These are phyloP conservation scores for Colletotrichum australisinense DNA, from an alignment of 2,329 filamentous ascomycete genomes.

Conservation along the genomic window DNA sequence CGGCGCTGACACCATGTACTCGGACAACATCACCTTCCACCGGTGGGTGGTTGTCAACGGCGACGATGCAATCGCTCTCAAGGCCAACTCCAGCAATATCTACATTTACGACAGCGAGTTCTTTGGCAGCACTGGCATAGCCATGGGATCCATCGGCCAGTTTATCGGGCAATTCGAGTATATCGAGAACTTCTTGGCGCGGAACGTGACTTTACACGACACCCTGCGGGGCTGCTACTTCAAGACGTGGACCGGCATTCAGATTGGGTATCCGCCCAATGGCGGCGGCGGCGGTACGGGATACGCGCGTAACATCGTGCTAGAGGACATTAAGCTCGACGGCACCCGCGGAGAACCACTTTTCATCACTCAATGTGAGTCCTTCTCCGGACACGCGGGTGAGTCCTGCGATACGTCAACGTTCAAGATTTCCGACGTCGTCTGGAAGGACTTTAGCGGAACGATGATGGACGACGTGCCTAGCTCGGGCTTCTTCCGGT, in stretches of 20 bases:
- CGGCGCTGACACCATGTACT: slow-evolving; percentile 63
- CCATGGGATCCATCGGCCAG: slow-evolving; percentile 68
- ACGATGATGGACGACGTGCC: slow-evolving; percentile 41
- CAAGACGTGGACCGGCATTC: slow-evolving; percentile 69
- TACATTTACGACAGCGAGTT: slow-evolving; percentile 60
- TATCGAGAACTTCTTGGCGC: slow-evolving; percentile 60
- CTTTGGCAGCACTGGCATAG: slow-evolving; percentile 62
- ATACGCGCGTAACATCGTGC: slow-evolving; percentile 44
- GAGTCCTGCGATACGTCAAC: slow-evolving; percentile 48
- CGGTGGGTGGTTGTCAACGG: slow-evolving; percentile 63
- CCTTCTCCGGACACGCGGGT: slow-evolving; percentile 47
- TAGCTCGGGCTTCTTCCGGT: slow-evolving; percentile 44
- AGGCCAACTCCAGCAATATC: slow-evolving; percentile 68
- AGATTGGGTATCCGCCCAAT: slow-evolving; percentile 64
- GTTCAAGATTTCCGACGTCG: slow-evolving; percentile 44
- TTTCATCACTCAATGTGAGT: slow-evolving; percentile 49
- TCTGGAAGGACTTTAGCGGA: slow-evolving; percentile 43
- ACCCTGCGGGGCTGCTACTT: slow-evolving; percentile 63
- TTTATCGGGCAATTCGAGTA: slow-evolving; percentile 59
- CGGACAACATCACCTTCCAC: slow-evolving; percentile 61
- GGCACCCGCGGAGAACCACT: slow-evolving; percentile 44
- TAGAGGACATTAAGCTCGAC: slow-evolving; percentile 45
- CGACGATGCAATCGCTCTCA: slow-evolving; percentile 65
- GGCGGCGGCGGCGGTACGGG: slow-evolving; percentile 68
- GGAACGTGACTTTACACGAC: slow-evolving; percentile 58